These are phyloP conservation scores for Harrya chromipes DNA, from an alignment of 768 basidiomycete genomes.

Conservation along the genomic window DNA sequence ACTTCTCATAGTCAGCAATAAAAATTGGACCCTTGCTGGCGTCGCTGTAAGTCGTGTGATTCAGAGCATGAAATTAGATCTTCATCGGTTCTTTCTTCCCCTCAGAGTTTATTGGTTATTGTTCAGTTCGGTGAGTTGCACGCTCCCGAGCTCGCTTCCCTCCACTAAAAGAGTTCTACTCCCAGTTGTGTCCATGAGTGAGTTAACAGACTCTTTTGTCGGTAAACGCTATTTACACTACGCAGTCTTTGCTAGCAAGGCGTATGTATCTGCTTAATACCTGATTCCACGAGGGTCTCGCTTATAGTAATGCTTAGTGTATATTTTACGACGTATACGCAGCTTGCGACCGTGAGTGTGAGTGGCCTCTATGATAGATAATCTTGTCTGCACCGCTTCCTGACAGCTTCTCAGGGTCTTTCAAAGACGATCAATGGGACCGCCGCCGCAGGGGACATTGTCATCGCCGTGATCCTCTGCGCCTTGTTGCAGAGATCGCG, in stretches of 20 bases:
- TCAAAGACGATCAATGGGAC: constrained; percentile 52
- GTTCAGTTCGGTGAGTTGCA: constrained; percentile 36
- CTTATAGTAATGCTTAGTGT: constrained; percentile 34
- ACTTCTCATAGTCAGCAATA: constrained; percentile 45
- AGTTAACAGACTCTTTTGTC: constrained; percentile 4
- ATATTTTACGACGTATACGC: constrained; percentile 36
- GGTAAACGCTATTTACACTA: background rate
- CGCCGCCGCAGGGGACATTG: constrained; percentile 44
- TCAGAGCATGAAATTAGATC: background rate
- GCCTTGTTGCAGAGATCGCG: constrained; percentile 44
- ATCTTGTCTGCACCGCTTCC: too few species aligned
- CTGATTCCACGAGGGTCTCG: background rate
- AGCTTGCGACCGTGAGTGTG: constrained; percentile 45
- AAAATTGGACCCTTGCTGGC: constrained; percentile 36
- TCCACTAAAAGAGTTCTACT: constrained; percentile 4
- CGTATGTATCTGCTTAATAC: constrained; percentile 27
- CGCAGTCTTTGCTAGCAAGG: constrained; percentile 35
- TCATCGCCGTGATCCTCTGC: constrained; percentile 49
- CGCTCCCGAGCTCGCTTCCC: background rate
- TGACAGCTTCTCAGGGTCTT: constrained; percentile 25
- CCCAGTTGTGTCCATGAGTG: constrained; percentile 34
- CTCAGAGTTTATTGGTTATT: constrained; percentile 30
- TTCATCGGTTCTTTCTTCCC: background rate
- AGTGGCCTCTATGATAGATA: background rate
- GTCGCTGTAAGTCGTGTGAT: constrained; percentile 22